A percentile compares a stretch with the other conserved stretches of the same genome.
These are phyloP conservation scores for Colletotrichum graminicola DNA, from an alignment of 2,329 filamentous ascomycete species.

Conservation along the genomic window DNA sequence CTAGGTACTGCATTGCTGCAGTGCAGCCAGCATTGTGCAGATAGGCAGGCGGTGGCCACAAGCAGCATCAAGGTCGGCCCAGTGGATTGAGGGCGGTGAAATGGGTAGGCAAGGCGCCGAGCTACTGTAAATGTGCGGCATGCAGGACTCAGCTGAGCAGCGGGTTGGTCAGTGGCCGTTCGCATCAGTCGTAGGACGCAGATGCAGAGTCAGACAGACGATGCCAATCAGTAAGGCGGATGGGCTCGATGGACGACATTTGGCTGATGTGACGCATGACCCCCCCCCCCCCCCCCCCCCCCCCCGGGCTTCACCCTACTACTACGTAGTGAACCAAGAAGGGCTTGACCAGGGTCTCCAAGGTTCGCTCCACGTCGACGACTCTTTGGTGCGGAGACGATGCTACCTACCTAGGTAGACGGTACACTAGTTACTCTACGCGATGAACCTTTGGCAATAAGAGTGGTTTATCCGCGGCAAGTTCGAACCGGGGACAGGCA, in stretches of 20 bases:
- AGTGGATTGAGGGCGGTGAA: not conserved
- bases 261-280: slow-evolving; percentile 27
- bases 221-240: slow-evolving; percentile 22
- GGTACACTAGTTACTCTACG: slow-evolving; percentile 4
- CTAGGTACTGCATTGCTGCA: not conserved
- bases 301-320: slow-evolving; percentile 8
- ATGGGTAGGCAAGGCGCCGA: slow-evolving; percentile 2
- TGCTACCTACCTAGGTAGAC: not conserved
- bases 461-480: slow-evolving; percentile 38
- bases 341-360: slow-evolving; percentile 33
- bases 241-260: slow-evolving; percentile 13
- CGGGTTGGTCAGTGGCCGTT: slow-evolving; percentile 8
- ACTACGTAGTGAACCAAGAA: not conserved
- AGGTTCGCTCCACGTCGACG: slow-evolving; percentile 29
- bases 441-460: slow-evolving; percentile 36
- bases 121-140: not conserved
- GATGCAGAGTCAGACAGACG: slow-evolving; percentile 14
- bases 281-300: slow-evolving; percentile 4
- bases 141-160: slow-evolving; percentile 3
- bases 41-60: not conserved
- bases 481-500: slow-evolving; percentile 19
- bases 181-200: slow-evolving; percentile 15
- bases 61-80: not conserved
- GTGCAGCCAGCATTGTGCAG: not conserved
- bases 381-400: slow-evolving; percentile 37